Evolutionary conservation across 495 filamentous ascomycete species (phyloP).

Genomic region (Annulohypoxylon nitens): DNA sequence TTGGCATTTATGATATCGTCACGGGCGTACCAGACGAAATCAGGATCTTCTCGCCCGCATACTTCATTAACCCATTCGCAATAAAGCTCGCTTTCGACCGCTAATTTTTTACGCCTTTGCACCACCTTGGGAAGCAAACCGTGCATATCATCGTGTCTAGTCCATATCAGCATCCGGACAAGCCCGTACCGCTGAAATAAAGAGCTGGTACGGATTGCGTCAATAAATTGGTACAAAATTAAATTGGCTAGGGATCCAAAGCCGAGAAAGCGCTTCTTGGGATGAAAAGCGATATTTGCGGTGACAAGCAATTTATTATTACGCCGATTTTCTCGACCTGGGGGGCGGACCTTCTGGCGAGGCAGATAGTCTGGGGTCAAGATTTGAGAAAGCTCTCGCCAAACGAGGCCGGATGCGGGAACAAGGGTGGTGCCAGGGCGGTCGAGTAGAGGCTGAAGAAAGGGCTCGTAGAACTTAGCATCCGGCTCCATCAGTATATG

Average conservation of each 20-base stretch:
- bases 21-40: conserved; percentile 41
- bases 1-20: conserved; percentile 54
- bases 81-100: conserved; percentile 69
- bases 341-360: conserved; percentile 58
- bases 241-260: conserved; percentile 59
- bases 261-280: conserved; percentile 50
- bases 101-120: conserved; percentile 62
- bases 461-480: conserved; percentile 62
- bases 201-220: conserved; percentile 54
- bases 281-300: conserved; percentile 66
- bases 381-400: conserved; percentile 64
- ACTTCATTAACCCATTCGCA: conserved; percentile 63
- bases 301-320: conserved; percentile 78
- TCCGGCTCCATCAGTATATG: conserved; percentile 85
- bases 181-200: conserved; percentile 73
- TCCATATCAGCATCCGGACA: conserved; percentile 78
- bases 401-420: conserved; percentile 62
- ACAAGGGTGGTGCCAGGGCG: conserved; percentile 66
- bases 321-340: conserved; percentile 52
- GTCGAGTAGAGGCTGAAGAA: conserved; percentile 73
- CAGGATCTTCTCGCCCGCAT: conserved; percentile 49
- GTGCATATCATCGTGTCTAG: conserved; percentile 64
- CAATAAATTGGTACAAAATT: conserved; percentile 63
- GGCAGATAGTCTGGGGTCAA: conserved; percentile 62
- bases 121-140: conserved; percentile 66